A percentile compares a stretch with the other conserved stretches of the same genome.
These are phyloP conservation scores for Chrysophaeum taylorii DNA, from an alignment of 352 stramenopile genomes.

Conservation along the genomic window DNA sequence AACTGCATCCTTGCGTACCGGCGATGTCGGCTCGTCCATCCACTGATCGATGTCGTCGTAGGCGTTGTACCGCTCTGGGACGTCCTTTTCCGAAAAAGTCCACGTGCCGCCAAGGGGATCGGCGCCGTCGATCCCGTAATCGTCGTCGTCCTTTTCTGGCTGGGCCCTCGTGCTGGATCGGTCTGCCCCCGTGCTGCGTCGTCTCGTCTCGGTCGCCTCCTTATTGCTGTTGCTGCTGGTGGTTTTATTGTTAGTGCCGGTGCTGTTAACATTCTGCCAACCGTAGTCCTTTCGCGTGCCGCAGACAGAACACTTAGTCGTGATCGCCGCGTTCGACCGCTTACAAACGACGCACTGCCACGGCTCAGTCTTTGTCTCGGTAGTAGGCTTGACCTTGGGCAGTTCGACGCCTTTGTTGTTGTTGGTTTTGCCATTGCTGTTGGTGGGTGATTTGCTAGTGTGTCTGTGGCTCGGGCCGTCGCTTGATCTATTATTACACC, in stretches of 20 bases:
- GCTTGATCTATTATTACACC: too few species aligned
- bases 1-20: not conserved
- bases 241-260: too few species aligned
- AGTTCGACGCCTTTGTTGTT: too few species aligned
- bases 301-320: constrained; percentile 27
- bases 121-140: too few species aligned
- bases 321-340: constrained; percentile 21
- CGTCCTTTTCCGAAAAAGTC: not conserved
- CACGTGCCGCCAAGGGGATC: constrained; percentile 13
- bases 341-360: constrained; percentile 35
- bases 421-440: too few species aligned
- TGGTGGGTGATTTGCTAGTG: too few species aligned
- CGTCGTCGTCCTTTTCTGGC: constrained; percentile 23
- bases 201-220: not conserved
- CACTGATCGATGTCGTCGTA: not conserved
- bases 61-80: constrained; percentile 1
- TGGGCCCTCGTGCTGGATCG: too few species aligned
- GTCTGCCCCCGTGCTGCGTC: too few species aligned
- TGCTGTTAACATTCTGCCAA: too few species aligned
- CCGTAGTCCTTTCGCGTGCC: constrained; percentile 32
- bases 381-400: too few species aligned
- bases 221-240: constrained; percentile 2
- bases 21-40: not conserved
- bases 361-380: too few species aligned
- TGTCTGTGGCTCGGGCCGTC: too few species aligned